phyloP scores from a whole-genome alignment of 2,329 filamentous ascomycete species.

The Aspergillus sp. region DNA sequence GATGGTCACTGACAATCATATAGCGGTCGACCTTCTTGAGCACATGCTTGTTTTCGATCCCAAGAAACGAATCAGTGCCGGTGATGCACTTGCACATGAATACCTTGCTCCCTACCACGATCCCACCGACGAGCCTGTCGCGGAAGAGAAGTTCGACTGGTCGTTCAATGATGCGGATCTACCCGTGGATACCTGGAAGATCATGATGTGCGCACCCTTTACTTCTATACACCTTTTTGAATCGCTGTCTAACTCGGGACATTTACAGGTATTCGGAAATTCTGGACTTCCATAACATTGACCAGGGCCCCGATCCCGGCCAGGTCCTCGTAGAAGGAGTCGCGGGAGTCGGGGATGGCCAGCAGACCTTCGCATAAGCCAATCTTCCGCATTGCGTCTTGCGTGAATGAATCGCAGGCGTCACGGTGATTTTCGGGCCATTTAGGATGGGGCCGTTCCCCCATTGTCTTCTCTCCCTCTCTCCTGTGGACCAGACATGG shows the following conservation, averaged over 20 bases:
- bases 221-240: conserved; percentile 1
- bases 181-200: conserved; percentile 99
- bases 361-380: conserved; percentile 22
- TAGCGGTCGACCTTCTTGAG: conserved; percentile 90
- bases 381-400: background rate
- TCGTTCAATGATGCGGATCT: conserved; percentile 98
- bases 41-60: conserved; percentile 98
- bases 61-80: conserved; percentile 87
- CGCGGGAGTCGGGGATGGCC: conserved; percentile 15
- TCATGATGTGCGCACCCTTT: conserved; percentile 82
- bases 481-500: no score
- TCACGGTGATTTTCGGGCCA: no score
- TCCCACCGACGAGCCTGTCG: conserved; percentile 89
- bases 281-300: conserved; percentile 95
- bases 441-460: no score
- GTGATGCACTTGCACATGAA: conserved; percentile 80
- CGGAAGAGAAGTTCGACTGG: conserved; percentile 98
- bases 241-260: conserved; percentile 2
- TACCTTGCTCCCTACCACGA: conserved; percentile 97
- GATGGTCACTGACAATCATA: conserved; percentile 7
- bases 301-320: conserved; percentile 41
- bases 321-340: conserved; percentile 23
- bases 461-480: no score
- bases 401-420: no score
- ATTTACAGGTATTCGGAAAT: conserved; percentile 88